phyloP scores from a whole-genome alignment of 2,329 filamentous ascomycete genomes.

The Sphaceloma murrayae region DNA sequence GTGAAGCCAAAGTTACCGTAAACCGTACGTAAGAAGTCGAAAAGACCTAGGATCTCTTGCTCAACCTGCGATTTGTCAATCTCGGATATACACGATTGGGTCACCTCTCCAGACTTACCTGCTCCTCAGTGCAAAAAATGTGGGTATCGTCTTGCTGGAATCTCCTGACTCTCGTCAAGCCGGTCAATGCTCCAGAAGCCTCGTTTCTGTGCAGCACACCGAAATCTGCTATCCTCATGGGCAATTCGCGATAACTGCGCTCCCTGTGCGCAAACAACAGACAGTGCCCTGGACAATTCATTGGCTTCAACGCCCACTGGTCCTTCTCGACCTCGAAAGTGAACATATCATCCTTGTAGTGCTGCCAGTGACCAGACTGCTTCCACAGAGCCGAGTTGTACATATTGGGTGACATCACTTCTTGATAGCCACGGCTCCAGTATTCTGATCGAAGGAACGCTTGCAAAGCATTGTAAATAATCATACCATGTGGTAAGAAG shows the following conservation, averaged over 20 bases:
- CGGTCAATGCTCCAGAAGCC: constrained; percentile 80
- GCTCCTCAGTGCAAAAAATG: constrained; percentile 83
- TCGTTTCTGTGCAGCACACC: constrained; percentile 94
- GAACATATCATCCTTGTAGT: constrained; percentile 95
- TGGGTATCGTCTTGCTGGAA: constrained; percentile 97
- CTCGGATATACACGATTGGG: constrained; percentile 5
- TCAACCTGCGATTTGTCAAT: constrained; percentile 39
- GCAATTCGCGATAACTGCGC: constrained; percentile 80
- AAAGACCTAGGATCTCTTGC: constrained; percentile 69
- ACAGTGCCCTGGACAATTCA: constrained; percentile 97
- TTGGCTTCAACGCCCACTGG: constrained; percentile 79
- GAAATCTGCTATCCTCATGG: constrained; percentile 89
- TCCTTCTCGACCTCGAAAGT: constrained; percentile 77
- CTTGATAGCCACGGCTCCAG: constrained; percentile 85
- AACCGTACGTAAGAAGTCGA: constrained; percentile 74
- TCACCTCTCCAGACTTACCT: constrained; percentile 43
- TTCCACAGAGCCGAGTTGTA: constrained; percentile 92
- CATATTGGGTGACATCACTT: constrained; percentile 95
- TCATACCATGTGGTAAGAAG: constrained; percentile 83
- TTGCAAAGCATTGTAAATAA: constrained; percentile 85
- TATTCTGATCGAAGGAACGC: constrained; percentile 77
- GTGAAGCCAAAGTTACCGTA: constrained; percentile 78
- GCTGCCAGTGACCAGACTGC: constrained; percentile 85
- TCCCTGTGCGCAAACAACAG: constrained; percentile 76
- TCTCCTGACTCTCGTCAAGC: constrained; percentile 81